A percentile compares a stretch with the other conserved stretches of the same genome.
Conservation (phyloP, 148 eudicot genomes). For the Chenopodium album region DNA sequence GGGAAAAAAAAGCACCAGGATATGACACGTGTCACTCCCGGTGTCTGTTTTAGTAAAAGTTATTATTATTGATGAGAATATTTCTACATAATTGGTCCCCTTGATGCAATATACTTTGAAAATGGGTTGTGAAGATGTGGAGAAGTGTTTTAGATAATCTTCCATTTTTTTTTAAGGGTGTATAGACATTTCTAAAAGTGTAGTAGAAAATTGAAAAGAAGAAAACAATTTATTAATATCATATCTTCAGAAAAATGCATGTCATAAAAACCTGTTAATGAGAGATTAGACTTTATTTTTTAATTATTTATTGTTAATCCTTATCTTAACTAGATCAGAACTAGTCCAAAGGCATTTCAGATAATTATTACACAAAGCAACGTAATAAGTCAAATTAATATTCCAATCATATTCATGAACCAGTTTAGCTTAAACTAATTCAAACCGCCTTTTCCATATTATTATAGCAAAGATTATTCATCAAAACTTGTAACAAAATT, state of each 20-base stretch:
- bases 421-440: constrained; percentile 2
- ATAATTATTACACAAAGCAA: not conserved
- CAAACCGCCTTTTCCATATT: not conserved
- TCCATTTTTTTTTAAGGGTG: too few relatives aligned
- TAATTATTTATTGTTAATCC: not conserved
- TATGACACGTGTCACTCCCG: too few relatives aligned
- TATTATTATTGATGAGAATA: too few relatives aligned
- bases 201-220: too few relatives aligned
- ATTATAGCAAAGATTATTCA: not conserved
- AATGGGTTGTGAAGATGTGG: too few relatives aligned
- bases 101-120: too few relatives aligned
- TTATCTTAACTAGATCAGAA: constrained; percentile 1
- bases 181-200: too few relatives aligned
- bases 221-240: too few relatives aligned
- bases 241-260: not conserved
- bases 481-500: not conserved
- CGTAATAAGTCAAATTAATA: constrained; percentile 15
- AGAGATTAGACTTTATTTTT: not conserved
- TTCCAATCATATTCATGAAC: constrained; percentile 3
- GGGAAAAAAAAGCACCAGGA: too few relatives aligned
- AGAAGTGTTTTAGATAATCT: too few relatives aligned
- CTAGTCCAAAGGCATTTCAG: not conserved
- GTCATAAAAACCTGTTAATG: constrained; percentile 5
- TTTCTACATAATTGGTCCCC: too few relatives aligned
- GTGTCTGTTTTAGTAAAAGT: too few relatives aligned